These are phyloP conservation scores for Leccinum truebloodii DNA, from an alignment of 768 basidiomycete genomes.

Conservation along the genomic window DNA sequence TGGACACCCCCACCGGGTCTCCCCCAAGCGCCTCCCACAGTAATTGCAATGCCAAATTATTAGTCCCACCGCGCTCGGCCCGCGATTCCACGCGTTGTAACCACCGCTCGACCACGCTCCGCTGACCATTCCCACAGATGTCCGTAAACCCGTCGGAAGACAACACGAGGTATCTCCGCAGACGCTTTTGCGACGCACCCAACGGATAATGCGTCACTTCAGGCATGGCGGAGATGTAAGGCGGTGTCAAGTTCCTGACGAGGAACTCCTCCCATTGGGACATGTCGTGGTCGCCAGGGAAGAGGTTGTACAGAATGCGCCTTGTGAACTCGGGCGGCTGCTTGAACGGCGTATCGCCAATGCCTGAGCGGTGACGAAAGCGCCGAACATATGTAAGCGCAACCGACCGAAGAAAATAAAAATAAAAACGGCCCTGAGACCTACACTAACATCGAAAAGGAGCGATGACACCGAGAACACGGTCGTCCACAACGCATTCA, in stretches of 20 bases:
- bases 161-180: conserved; percentile 57
- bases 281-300: conserved; percentile 60
- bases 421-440: conserved; percentile 12
- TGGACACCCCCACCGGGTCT: conserved; percentile 52
- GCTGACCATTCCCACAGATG: conserved; percentile 52
- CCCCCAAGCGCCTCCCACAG: conserved; percentile 60
- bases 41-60: conserved; percentile 58
- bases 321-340: conserved; percentile 70
- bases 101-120: conserved; percentile 53
- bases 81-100: conserved; percentile 44
- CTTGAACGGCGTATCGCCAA: conserved; percentile 73
- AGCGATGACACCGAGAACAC: conserved; percentile 76
- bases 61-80: conserved; percentile 15
- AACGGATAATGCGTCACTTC: conserved; percentile 61
- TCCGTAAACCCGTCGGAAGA: conserved; percentile 71
- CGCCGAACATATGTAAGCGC: conserved; percentile 11
- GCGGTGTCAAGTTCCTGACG: conserved; percentile 59
- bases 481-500: conserved; percentile 62
- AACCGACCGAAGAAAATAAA: conserved; percentile 2
- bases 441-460: conserved; percentile 67
- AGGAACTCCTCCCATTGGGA: conserved; percentile 70
- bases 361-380: conserved; percentile 40
- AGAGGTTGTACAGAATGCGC: conserved; percentile 64
- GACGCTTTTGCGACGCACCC: conserved; percentile 26
- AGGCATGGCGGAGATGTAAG: conserved; percentile 63